A percentile compares a stretch with the other conserved stretches of the same genome.
Evolutionary conservation across 768 basidiomycete genomes (phyloP).

Genomic region (Clitopilus hobsonii): DNA sequence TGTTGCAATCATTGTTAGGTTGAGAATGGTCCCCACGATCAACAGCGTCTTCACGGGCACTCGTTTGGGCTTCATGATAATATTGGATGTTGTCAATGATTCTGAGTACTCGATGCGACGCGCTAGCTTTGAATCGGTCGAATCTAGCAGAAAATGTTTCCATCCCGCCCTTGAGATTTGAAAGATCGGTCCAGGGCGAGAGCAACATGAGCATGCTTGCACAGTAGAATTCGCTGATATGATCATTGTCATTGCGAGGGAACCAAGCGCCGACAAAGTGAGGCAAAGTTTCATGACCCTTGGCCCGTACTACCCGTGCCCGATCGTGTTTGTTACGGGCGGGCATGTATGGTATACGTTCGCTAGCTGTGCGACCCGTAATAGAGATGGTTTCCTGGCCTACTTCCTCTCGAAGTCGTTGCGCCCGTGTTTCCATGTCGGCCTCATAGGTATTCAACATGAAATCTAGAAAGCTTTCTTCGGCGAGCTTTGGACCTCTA

Average conservation of each 20-base stretch:
- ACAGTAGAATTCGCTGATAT: slow-evolving; percentile 22
- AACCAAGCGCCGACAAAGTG: slow-evolving; percentile 33
- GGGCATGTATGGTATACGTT: not conserved
- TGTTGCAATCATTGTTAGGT: too few species aligned
- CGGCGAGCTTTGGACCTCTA: too few species aligned
- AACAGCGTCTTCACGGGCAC: too few species aligned
- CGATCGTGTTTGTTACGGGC: slow-evolving; percentile 9
- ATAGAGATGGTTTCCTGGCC: not conserved
- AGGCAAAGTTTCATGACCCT: slow-evolving; percentile 25
- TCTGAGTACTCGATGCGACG: not conserved
- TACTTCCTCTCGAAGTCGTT: too few species aligned
- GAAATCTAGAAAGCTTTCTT: not conserved
- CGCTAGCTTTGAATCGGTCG: not conserved
- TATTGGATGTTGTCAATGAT: not conserved
- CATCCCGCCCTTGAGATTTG: slow-evolving; percentile 19
- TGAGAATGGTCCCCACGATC: too few species aligned
- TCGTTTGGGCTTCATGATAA: too few species aligned
- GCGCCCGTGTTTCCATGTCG: too few species aligned
- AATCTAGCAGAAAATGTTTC: slow-evolving; percentile 16
- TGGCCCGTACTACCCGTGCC: slow-evolving; percentile 9
- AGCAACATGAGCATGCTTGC: slow-evolving; percentile 31
- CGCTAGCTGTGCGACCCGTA: not conserved
- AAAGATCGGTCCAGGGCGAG: slow-evolving; percentile 29
- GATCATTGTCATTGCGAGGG: slow-evolving; percentile 14
- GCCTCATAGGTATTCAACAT: not conserved